These are phyloP conservation scores for Pyrenophora tritici-repentis DNA, from an alignment of 2,329 filamentous ascomycete genomes.

Conservation along the genomic window DNA sequence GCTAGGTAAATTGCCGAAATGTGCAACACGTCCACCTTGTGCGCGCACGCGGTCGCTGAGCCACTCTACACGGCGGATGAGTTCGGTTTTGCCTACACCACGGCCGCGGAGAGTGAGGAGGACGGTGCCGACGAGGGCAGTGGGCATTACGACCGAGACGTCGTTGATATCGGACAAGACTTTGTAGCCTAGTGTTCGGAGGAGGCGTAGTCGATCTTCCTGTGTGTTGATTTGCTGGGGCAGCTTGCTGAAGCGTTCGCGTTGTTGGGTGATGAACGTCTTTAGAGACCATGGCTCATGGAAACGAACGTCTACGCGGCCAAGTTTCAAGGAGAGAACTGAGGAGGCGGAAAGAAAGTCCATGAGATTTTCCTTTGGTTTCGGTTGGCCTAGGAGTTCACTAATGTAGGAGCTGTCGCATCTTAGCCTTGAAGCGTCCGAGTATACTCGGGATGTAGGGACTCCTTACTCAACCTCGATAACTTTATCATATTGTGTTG, in stretches of 20 bases:
- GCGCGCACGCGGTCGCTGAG: constrained; percentile 77
- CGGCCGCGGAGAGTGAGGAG: constrained; percentile 87
- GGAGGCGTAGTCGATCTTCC: constrained; percentile 68
- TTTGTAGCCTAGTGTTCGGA: constrained; percentile 88
- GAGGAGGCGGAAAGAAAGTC: constrained; percentile 90
- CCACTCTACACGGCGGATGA: constrained; percentile 89
- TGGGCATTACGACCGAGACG: constrained; percentile 97
- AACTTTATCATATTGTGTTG: constrained; percentile 98
- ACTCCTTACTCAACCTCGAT: constrained; percentile 71
- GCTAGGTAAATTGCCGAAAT: constrained; percentile 82
- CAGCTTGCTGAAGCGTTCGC: constrained; percentile 58
- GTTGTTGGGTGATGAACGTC: constrained; percentile 78
- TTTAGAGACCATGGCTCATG: constrained; percentile 94
- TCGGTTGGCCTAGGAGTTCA: constrained; percentile 89
- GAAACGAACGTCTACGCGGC: constrained; percentile 92
- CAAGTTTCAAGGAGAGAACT: constrained; percentile 84
- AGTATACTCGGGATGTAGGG: background rate
- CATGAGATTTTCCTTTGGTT: constrained; percentile 90
- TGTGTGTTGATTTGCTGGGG: constrained; percentile 43
- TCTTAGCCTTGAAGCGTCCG: constrained; percentile 8
- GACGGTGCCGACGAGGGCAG: constrained; percentile 91
- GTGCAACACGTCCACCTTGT: constrained; percentile 89
- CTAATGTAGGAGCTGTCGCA: constrained; percentile 76
- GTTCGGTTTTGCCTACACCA: constrained; percentile 84
- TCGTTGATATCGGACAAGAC: constrained; percentile 93